Evolutionary conservation across 176 grass and related monocot genomes (phyloP), one percentile per base, ranked within the genome.

Genomic region (Bolboschoenus planiculmis): DNA sequence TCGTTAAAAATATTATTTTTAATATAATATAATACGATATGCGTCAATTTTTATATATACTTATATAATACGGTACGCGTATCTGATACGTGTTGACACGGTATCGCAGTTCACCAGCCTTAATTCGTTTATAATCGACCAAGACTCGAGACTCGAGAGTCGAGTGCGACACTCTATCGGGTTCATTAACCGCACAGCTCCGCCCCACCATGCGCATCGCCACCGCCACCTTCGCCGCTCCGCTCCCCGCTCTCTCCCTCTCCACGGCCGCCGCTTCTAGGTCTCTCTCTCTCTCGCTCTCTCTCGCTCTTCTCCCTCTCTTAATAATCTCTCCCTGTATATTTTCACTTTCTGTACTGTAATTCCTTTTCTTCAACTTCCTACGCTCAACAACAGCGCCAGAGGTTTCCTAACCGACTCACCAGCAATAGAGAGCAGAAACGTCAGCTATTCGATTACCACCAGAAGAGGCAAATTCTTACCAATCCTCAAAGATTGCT

Each of bases 401-500:
- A 79, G 64, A 11, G 47, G 37, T 7, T 26, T 82, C 40, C 40
- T 68, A 23, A 20, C 46, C 54, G 26, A 60, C 31, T 70, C 58
- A 2, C 59, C 85, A 39, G 90, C 90, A 86, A 98, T 95, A 67
- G 90, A 98, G 78, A 86, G 76, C 29, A 84, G 75, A 53, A 85
- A 85, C 4, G 78, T 98, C 21, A 85, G 76, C 60, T 85, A 94
- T 72, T 93, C 92, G 33, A 71, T 98, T 75, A 93, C 81, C 59
- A 93, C 84, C 44, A 88, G 59, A 33, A 78, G 77, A 55, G 92
- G 92, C 0, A 72, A 75, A 73, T 37, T 80, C 46, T 40, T 93
- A 30, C 89, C 90, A 16, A 91, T 98, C 27, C 85, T 98, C 29
- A 98, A 91, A 83, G 84, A 91, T 36, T 94, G 95, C 58, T 95